These are phyloP conservation scores for Diplodia scrobiculata DNA, from an alignment of 2,329 filamentous ascomycete species.

Conservation along the genomic window DNA sequence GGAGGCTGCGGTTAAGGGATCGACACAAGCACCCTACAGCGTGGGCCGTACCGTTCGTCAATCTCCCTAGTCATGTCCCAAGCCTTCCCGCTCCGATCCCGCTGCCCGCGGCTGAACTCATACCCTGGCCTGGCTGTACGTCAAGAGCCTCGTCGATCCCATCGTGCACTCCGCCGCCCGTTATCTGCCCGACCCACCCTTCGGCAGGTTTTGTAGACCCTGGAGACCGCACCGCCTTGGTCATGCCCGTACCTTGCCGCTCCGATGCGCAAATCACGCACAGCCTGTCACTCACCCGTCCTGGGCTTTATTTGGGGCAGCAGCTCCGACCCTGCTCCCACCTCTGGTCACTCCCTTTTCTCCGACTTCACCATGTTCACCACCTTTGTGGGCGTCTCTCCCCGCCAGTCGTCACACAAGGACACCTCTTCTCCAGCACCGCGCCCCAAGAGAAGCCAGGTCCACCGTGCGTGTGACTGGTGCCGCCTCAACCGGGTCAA, in stretches of 20 bases:
- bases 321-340: neutral
- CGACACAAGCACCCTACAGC: neutral
- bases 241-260: constrained; percentile 1
- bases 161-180: neutral
- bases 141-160: neutral
- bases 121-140: neutral
- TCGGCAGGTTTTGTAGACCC: neutral
- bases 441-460: constrained; percentile 37
- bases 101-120: neutral
- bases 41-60: constrained; percentile 23
- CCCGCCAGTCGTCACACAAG: neutral
- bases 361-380: constrained; percentile 29
- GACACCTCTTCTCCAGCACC: neutral
- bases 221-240: constrained; percentile 2
- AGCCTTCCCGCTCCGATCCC: constrained; percentile 2
- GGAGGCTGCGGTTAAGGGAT: neutral
- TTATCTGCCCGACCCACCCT: constrained; percentile 2
- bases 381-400: constrained; percentile 28
- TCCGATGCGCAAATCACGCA: constrained; percentile 6
- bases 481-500: constrained; percentile 50
- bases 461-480: constrained; percentile 46
- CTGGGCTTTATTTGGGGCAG: constrained; percentile 2
- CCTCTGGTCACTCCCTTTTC: neutral
- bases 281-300: constrained; percentile 16
- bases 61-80: constrained; percentile 14